Base-by-base conservation (phyloP, 345 rosid genomes). In the Citrus sp. region DNA sequence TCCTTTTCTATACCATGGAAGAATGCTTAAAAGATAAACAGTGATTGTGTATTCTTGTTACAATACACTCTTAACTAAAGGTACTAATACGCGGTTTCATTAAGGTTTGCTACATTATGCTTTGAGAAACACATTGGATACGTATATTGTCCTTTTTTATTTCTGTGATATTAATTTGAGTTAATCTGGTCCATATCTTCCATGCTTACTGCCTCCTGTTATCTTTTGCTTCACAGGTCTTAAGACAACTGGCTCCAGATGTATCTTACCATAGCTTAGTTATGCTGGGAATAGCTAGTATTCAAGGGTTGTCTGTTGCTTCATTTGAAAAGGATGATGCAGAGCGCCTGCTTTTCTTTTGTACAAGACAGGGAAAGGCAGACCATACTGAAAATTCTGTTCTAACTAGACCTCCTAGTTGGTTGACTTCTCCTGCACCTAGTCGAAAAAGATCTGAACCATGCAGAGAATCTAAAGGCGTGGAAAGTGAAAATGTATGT, bases 251-350 rank as follows among this genome's bases (percentile, higher is more conserved):
- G 51, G 98, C 98, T 2, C 98, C 98, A n/a, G 98, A 97, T 84
- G 87, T 83, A 70, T 89, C 94, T 49, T 93, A 94, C 81, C 98
- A 93, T 61, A 89, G 95, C 87, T 87, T 97, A 76, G 99, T 92
- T 78, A 87, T 89, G 87, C 88, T 97, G 76, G 99, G 99, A 73
- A 90, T 97, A 56, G 99, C 95, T 46, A 90, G 99, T 85, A 89
- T 97, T 87, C 98, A 97, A 81, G 99, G 99, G 70, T 80, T 94
- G 77, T 84, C 99, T 30, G 98, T 97, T 81, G 98, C 99, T 83
- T 89, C 99, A 75, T 97, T 97, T 82, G 98, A 94, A 81, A 93
- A 93, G 83, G 98, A 93, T 73, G 99, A 97, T 85, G 92, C 99
- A 3, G 88, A 88, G 56, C 98, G 99, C 78, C 86, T 97, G 75